Evolutionary conservation across 2,329 filamentous ascomycete species (phyloP), one percentile per base, ranked within the genome.

Genomic region (Hysterium pulicare): DNA sequence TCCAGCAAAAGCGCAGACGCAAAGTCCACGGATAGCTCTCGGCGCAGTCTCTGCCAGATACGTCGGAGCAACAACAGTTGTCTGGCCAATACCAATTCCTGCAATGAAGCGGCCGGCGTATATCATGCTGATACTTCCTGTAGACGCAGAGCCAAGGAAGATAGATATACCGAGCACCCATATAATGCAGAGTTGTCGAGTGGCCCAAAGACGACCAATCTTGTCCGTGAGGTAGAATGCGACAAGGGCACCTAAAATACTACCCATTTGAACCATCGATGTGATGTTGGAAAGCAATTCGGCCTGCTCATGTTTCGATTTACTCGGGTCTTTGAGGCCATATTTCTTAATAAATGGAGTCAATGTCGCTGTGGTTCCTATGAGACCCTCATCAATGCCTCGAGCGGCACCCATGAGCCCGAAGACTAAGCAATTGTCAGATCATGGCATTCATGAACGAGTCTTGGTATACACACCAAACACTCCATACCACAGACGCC

Each of bases 241-340:
- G 50, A 84, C 74, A 23, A 87, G 71, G 22, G 85, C 83, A 33
- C 86, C 86, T 3, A 73, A 81, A 22, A 90, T 84, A 19, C 80
- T 86, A 19, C 86, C 86, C 55, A 90, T 81, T 66, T 90, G 86
- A 0, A 90, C 86, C 86, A 90, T 90, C 36, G 84, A 79, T 2
- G 85, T 84, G 42, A 90, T 84, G 63, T 90, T 90, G 53, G 78
- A 71, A 17, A 67, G 50, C 3, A 63, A 53, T 26, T 69, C 59
- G 3, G 65, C 66, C 9, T 51, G 45, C 3, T 64, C 59, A 32
- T 62, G 53, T 28, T 54, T 37, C 26, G 51, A 60, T 40, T 61
- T 61, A 17, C 28, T 38, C 0, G 47, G 42, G 38, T 66, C 61
- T 9, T 64, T 49, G 5, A 69, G 57, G n/a, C 65, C 64, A 35